phyloP scores from a whole-genome alignment of 495 filamentous ascomycete species.

The Friedmanniomyces endolithicus region DNA sequence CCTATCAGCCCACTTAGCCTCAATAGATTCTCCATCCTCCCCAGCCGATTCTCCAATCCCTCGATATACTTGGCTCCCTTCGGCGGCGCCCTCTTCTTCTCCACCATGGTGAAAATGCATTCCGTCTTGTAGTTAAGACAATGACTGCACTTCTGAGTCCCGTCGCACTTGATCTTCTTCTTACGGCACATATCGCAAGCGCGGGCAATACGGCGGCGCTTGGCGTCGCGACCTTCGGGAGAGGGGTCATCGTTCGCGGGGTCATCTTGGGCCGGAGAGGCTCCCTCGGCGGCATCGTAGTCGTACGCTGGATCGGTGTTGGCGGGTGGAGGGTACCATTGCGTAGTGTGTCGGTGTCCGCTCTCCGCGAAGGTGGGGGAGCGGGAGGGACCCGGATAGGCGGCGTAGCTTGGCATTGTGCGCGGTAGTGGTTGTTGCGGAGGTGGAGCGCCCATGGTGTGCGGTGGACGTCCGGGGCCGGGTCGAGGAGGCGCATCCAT shows the following conservation, averaged over 20 bases:
- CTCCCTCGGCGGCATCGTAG: background rate
- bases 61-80: conserved; percentile 99
- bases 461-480: too few species aligned
- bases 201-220: conserved; percentile 83
- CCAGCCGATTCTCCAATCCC: conserved; percentile 85
- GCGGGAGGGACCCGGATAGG: background rate
- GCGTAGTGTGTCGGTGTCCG: background rate
- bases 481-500: too few species aligned
- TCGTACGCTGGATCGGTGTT: background rate
- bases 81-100: conserved; percentile 95
- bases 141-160: conserved; percentile 88
- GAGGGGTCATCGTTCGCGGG: conserved; percentile 27
- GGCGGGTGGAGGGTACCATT: background rate
- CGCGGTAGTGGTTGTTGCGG: too few species aligned
- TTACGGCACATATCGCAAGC: conserved; percentile 99
- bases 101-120: conserved; percentile 92
- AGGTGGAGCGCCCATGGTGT: too few species aligned
- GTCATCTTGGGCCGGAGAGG: background rate
- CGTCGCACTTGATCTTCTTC: conserved; percentile 99
- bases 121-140: conserved; percentile 98
- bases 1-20: conserved; percentile 77
- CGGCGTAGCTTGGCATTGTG: too few species aligned
- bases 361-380: background rate
- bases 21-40: conserved; percentile 83
- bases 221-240: conserved; percentile 72